Base-by-base conservation (phyloP, 1,139 yeast species). In the Protomyces pachydermus region DNA sequence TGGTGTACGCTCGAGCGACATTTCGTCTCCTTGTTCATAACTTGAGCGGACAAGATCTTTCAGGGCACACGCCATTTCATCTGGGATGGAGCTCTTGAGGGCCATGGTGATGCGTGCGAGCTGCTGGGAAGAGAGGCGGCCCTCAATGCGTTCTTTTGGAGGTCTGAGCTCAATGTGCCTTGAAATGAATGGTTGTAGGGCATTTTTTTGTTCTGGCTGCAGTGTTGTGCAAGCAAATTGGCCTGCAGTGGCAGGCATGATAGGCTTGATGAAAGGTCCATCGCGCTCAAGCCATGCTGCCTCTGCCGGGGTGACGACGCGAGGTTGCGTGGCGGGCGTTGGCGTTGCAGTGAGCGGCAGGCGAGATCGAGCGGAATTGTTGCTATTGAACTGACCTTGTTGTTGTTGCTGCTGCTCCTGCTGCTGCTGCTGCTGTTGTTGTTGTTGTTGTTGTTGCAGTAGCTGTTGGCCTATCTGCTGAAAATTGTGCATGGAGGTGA, bases 21-120 rank as follows among this genome's bases (percentile, higher is more conserved):
- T 74, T 51, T 77, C 70, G 48, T 77, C 79, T 0, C 86, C 83
- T 56, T 78, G 77, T 48, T 80, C 78, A 69, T 78, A 79, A 3
- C 90, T 84, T 61, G 83, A 76, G 66, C 82, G 81, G 23, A 88
- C 81, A 67, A 87, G 76, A 8, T 86, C 80, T 50, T 80, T 78
- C 57, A 87, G 74, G 0, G 91, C 87, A 85, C 90, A 87, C 68
- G 81, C 82, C 45, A 84, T 77, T 71, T 88, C 95, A 20, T 79
- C 76, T 45, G 77, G 80, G 35, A 87, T 74, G 1, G 85, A 86
- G 3, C 85, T 81, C 68, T 79, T 79, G 67, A 88, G 81, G 1
- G 91, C 82, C 84, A 88, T 81, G 60, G 79, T 77, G 58, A 88
- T 81, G 62, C 95, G 78, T 51, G 79, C 79, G 71, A 58, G 46